A percentile compares a stretch with the other conserved stretches of the same genome.
These are phyloP conservation scores for Thraustochytrium striatum DNA, from an alignment of 352 stramenopile genomes.

Conservation along the genomic window DNA sequence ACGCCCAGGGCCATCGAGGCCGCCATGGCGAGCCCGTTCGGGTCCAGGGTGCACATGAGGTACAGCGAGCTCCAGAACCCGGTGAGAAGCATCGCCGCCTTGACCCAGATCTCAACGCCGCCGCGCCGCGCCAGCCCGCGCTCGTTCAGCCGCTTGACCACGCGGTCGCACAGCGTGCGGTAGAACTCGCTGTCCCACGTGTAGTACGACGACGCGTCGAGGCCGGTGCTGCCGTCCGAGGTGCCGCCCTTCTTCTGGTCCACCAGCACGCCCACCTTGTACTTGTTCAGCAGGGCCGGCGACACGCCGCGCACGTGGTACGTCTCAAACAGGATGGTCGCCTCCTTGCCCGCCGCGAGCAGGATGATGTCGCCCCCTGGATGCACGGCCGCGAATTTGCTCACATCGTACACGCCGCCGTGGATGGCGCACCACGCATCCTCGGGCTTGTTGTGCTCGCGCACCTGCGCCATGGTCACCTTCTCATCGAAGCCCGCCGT, in stretches of 20 bases:
- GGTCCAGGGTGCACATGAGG: conserved; percentile 12
- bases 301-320: conserved; percentile 53
- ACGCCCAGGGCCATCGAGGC: conserved; percentile 53
- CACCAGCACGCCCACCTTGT: conserved; percentile 54
- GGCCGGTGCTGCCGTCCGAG: background rate
- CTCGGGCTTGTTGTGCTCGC: conserved; percentile 16
- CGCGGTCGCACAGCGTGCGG: conserved; percentile 51
- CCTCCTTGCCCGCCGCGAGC: conserved; percentile 53
- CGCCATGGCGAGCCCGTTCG: background rate
- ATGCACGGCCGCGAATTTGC: conserved; percentile 28
- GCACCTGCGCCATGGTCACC: conserved; percentile 49
- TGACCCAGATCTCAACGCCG: conserved; percentile 54
- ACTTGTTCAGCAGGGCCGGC: conserved; percentile 53
- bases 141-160: conserved; percentile 52
- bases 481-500: conserved; percentile 44
- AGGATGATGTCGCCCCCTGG: conserved; percentile 53
- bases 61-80: conserved; percentile 57
- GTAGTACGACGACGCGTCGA: conserved; percentile 52
- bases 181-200: conserved; percentile 57
- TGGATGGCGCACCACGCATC: conserved; percentile 38
- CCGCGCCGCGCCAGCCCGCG: conserved; percentile 48
- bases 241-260: conserved; percentile 32
- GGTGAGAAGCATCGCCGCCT: conserved; percentile 52
- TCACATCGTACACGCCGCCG: conserved; percentile 40
- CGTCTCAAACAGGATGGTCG: conserved; percentile 56